Percentiles rank a stretch among this genome's conserved stretches.
These are phyloP conservation scores for Penicillium palitans DNA, from an alignment of 2,329 filamentous ascomycete genomes.

Conservation along the genomic window DNA sequence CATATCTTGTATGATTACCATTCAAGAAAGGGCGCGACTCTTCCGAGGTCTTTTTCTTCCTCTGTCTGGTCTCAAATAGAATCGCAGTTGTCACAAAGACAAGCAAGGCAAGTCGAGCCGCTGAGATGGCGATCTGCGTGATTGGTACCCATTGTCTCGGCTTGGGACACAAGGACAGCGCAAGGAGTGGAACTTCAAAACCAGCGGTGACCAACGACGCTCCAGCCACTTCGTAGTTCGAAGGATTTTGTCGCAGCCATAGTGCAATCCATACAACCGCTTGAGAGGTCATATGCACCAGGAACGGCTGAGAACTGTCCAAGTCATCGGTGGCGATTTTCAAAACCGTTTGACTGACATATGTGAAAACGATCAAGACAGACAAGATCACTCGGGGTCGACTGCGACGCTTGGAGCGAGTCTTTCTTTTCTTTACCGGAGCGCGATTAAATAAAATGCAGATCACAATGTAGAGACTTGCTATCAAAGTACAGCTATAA, in stretches of 20 bases:
- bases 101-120: constrained; percentile 1
- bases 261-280: constrained; percentile 6
- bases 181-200: constrained; percentile 13
- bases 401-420: not conserved
- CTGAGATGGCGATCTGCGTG: constrained; percentile 3
- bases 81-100: not conserved
- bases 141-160: constrained; percentile 9
- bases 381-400: not conserved
- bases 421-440: constrained; percentile 7
- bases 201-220: constrained; percentile 10
- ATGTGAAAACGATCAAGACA: constrained; percentile 7
- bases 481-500: constrained; percentile 7
- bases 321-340: constrained; percentile 8
- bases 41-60: constrained; percentile 1
- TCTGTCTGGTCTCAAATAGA: constrained; percentile 1
- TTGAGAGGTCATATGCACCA: constrained; percentile 13
- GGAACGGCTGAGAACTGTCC: constrained; percentile 9
- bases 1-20: constrained; percentile 3
- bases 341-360: constrained; percentile 5
- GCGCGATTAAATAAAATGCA: constrained; percentile 1
- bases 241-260: constrained; percentile 4
- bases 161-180: constrained; percentile 6
- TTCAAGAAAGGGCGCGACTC: constrained; percentile 10
- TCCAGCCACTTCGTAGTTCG: constrained; percentile 8
- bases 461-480: constrained; percentile 3